A percentile compares a stretch with the other conserved stretches of the same genome.
These are phyloP conservation scores for Ceratocystis albifundus DNA, from an alignment of 2,329 filamentous ascomycete species.

Conservation along the genomic window DNA sequence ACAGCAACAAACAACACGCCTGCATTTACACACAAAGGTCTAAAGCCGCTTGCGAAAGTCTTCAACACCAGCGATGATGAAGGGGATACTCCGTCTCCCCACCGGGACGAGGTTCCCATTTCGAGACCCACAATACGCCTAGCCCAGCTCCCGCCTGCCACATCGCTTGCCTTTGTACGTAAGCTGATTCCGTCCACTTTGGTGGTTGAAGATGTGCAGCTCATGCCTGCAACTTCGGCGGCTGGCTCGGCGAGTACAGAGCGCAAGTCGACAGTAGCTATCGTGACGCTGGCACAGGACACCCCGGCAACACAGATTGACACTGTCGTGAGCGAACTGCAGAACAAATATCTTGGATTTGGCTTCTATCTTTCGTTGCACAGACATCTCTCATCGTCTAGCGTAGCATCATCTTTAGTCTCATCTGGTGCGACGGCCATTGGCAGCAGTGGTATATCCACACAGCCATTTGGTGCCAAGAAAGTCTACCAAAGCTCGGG, in stretches of 20 bases:
- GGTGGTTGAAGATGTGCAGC: conserved; percentile 60
- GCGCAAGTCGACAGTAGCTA: conserved; percentile 61
- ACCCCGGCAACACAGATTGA: conserved; percentile 78
- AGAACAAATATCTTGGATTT: conserved; percentile 75
- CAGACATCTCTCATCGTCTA: conserved; percentile 55
- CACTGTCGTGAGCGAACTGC: conserved; percentile 60
- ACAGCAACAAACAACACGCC: not conserved
- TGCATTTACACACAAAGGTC: not conserved
- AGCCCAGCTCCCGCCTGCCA: conserved; percentile 49
- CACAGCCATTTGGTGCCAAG: conserved; percentile 69
- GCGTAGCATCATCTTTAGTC: conserved; percentile 22
- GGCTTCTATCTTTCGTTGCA: conserved; percentile 73
- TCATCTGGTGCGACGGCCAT: conserved; percentile 31
- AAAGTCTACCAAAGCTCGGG: conserved; percentile 35
- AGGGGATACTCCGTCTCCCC: conserved; percentile 31
- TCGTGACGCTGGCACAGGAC: conserved; percentile 69
- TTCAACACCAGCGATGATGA: conserved; percentile 59
- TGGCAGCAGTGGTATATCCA: conserved; percentile 30
- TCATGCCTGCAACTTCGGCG: conserved; percentile 45
- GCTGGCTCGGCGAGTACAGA: conserved; percentile 38
- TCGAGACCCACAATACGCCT: conserved; percentile 53
- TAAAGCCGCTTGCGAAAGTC: conserved; percentile 45
- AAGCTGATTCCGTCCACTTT: conserved; percentile 48
- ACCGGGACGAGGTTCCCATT: conserved; percentile 45
- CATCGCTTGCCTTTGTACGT: conserved; percentile 48